phyloP scores from a whole-genome alignment of 2,329 filamentous ascomycete species.

The Elsinoe necatrix region DNA sequence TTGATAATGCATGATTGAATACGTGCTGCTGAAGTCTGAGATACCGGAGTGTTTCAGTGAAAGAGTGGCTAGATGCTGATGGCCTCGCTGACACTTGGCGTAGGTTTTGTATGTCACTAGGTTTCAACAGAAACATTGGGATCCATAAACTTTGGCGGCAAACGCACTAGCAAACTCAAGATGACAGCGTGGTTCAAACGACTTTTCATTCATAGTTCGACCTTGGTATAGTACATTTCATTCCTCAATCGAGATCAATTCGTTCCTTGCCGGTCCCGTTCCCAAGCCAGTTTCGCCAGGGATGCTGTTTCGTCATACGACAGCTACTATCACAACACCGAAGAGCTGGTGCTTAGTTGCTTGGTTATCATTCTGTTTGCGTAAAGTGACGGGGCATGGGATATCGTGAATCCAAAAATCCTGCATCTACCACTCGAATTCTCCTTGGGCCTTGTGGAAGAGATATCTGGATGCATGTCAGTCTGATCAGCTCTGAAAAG shows the following conservation, averaged over 20 bases:
- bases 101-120: neutral
- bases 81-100: neutral
- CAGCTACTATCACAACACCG: neutral
- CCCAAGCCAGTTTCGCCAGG: neutral
- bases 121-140: neutral
- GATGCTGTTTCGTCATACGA: neutral
- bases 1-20: neutral
- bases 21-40: no score
- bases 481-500: conserved; percentile 23
- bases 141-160: neutral
- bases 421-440: conserved; percentile 80
- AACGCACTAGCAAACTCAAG: neutral
- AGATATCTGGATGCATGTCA: conserved; percentile 54
- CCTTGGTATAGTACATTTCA: conserved; percentile 11
- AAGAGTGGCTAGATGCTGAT: neutral
- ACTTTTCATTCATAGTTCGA: neutral
- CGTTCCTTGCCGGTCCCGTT: neutral
- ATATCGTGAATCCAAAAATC: neutral
- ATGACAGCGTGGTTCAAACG: neutral
- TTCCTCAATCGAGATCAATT: conserved; percentile 1
- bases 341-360: neutral
- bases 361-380: conserved; percentile 3
- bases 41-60: neutral
- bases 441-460: conserved; percentile 94
- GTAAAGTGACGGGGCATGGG: neutral